Evolutionary conservation across 176 grass and related monocot genomes (phyloP).

Genomic region (Elymus sibiricus): DNA sequence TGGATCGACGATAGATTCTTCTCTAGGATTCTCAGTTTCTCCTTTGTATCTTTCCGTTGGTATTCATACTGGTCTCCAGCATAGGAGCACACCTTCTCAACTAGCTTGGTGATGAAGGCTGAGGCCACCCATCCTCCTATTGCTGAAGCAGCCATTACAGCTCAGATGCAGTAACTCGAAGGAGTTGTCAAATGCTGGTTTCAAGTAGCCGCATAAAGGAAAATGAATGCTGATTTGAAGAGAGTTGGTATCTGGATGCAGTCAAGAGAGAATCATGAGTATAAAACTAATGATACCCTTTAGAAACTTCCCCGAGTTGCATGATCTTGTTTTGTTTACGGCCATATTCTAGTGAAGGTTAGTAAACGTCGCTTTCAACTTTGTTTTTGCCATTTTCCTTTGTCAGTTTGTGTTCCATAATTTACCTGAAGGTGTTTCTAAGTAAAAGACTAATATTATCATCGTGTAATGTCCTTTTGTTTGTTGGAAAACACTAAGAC

Average conservation of each 20-base stretch:
- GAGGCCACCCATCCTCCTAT: constrained; percentile 26
- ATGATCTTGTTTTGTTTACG: neutral
- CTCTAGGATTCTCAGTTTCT: constrained; percentile 26
- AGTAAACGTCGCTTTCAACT: neutral
- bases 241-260: neutral
- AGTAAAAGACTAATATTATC: neutral
- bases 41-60: constrained; percentile 26
- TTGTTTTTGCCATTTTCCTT: neutral
- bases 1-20: neutral
- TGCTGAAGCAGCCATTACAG: neutral
- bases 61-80: constrained; percentile 33
- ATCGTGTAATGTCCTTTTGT: neutral
- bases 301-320: neutral
- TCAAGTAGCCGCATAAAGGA: neutral
- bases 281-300: neutral
- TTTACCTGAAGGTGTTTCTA: neutral
- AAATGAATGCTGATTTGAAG: neutral
- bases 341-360: neutral
- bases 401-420: neutral
- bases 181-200: neutral
- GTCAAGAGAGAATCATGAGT: neutral
- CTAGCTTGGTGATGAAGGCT: constrained; percentile 16
- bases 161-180: neutral
- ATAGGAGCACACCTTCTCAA: constrained; percentile 26
- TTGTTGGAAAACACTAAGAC: neutral